Base-by-base conservation (phyloP, 2,329 filamentous ascomycete species). In the Dissoconium aciculare region DNA sequence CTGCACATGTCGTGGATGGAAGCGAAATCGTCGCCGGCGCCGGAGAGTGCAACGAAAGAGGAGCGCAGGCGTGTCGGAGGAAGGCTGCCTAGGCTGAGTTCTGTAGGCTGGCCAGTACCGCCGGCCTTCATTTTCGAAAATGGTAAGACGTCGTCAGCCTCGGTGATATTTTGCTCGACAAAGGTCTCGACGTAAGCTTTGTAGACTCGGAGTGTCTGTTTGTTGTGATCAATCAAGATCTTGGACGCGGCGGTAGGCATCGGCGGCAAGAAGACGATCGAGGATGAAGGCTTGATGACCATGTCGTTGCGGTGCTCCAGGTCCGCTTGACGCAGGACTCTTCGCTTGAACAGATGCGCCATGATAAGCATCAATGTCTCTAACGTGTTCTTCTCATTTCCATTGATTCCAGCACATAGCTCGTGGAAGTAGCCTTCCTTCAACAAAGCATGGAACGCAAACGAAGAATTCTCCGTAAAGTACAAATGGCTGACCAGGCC, bases 371-470 rank as follows among this genome's bases (percentile, higher is more conserved):
- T 68, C 21, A 85, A 55, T 16, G 68, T 64, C n/a, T 61, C 55
- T 3, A 78, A 49, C 0, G 71, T 64, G 0, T 51, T 40, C 11
- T 67, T 53, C 1, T 63, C 60, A 11, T 64, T 63, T 3, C 49
- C 55, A 26, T 67, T 53, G 19, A 80, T 62, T 11, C 67, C 58
- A 2, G 60, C 60, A 46, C 77, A 81, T 0, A 85, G 53, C 13
- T 60, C 52, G 39, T 73, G 65, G 49, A 85, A 78, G 46, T 78
- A 84, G 0, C 78, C 78, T 3, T 66, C 69, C 35, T 72, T 75
- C 2, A 87, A 56, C 6, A 87, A 59, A 1, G 77, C 71, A 47
- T 85, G 79, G 53, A 85, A 81, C 1, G 78, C 77, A 47, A 85
- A 84, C 4, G 70, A 71, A 0, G 74, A 71, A 43, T 78, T 81